phyloP scores from a whole-genome alignment of 495 filamentous ascomycete species.

The Cairneyella variabilis region DNA sequence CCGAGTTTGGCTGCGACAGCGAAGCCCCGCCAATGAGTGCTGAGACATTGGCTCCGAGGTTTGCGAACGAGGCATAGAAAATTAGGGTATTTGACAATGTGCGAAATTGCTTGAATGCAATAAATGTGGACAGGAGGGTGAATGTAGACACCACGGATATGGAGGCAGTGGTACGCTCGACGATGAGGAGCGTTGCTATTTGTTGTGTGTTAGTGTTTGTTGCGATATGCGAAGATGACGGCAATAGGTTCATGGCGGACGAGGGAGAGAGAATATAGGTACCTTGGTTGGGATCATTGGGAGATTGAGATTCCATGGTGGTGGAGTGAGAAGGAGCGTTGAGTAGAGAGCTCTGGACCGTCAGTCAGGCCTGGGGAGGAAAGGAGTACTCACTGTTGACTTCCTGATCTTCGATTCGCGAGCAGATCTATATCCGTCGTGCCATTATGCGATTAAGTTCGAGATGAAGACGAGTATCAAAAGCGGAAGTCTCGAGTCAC shows the following conservation, averaged over 20 bases:
- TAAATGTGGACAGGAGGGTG: constrained; percentile 69
- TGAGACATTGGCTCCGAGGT: constrained; percentile 72
- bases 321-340: not conserved
- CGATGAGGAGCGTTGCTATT: constrained; percentile 7
- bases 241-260: not conserved
- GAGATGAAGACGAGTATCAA: too few relatives aligned
- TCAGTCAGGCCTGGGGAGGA: not conserved
- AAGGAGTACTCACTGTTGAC: too few relatives aligned
- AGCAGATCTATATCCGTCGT: too few relatives aligned
- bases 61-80: constrained; percentile 80
- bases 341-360: not conserved
- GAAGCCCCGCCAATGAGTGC: constrained; percentile 62
- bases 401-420: too few relatives aligned
- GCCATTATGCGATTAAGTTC: too few relatives aligned
- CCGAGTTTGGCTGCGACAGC: constrained; percentile 43
- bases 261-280: too few relatives aligned
- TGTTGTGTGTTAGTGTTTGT: not conserved
- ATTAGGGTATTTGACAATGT: constrained; percentile 82
- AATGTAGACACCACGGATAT: constrained; percentile 66
- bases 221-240: not conserved
- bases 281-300: too few relatives aligned
- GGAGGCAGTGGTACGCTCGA: constrained; percentile 44
- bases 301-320: not conserved
- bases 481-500: too few relatives aligned
- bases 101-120: constrained; percentile 52